These are phyloP conservation scores for Monosporascus sp. DNA, from an alignment of 2,329 filamentous ascomycete genomes.

Conservation along the genomic window DNA sequence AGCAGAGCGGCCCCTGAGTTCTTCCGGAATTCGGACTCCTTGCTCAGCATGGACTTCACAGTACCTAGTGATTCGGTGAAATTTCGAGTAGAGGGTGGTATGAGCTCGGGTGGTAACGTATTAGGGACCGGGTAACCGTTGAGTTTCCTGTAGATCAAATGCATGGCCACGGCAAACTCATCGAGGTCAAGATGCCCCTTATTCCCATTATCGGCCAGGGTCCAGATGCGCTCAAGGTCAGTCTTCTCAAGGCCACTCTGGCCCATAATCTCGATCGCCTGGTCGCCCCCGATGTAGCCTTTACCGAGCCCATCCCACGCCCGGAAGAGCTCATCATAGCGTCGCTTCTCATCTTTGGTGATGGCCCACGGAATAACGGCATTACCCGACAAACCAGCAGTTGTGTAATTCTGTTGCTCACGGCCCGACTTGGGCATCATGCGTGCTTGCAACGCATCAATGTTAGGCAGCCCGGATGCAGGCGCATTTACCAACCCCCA, in stretches of 20 bases:
- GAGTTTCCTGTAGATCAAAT: slow-evolving; percentile 94
- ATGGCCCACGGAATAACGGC: slow-evolving; percentile 97
- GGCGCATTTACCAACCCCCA: slow-evolving; percentile 99
- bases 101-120: slow-evolving; percentile 81
- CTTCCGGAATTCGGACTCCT: slow-evolving; percentile 87
- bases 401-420: slow-evolving; percentile 77
- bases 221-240: slow-evolving; percentile 92
- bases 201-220: slow-evolving; percentile 87
- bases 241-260: slow-evolving; percentile 90
- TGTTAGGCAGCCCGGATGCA: slow-evolving; percentile 82
- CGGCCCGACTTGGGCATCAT: slow-evolving; percentile 98
- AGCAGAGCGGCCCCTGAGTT: slow-evolving; percentile 84
- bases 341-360: slow-evolving; percentile 96
- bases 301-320: slow-evolving; percentile 95
- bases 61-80: slow-evolving; percentile 89
- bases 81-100: slow-evolving; percentile 91
- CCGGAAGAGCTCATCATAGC: slow-evolving; percentile 91
- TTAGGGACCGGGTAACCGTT: slow-evolving; percentile 92
- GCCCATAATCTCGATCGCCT: slow-evolving; percentile 94
- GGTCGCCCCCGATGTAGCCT: slow-evolving; percentile 85
- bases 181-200: slow-evolving; percentile 92
- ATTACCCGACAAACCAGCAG: slow-evolving; percentile 83
- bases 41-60: slow-evolving; percentile 81
- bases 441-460: slow-evolving; percentile 83
- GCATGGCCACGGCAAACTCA: slow-evolving; percentile 98